Evolutionary conservation across 257 asterid genomes (phyloP).

Genomic region (Echites panduratus): DNA sequence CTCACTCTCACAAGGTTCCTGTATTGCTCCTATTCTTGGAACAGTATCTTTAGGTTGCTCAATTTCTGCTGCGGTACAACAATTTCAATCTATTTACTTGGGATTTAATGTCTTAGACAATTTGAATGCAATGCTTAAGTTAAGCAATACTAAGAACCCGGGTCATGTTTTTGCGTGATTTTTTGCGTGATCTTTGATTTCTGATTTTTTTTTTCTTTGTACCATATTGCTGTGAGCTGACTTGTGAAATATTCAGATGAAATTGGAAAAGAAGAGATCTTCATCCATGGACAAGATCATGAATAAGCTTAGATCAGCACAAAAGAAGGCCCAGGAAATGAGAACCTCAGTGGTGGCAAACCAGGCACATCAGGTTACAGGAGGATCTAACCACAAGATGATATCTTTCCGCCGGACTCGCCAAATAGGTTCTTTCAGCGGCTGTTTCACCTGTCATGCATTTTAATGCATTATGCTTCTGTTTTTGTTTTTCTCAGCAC

Average conservation of each 20-base stretch:
- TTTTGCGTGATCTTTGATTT: neutral
- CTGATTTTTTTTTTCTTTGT: neutral
- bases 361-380: conserved; percentile 35
- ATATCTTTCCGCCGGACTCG: conserved; percentile 57
- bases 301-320: conserved; percentile 79
- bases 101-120: neutral
- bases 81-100: neutral
- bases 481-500: conserved; percentile 9
- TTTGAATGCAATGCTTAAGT: neutral
- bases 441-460: conserved; percentile 91
- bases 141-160: too few species aligned
- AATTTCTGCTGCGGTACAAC: neutral
- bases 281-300: conserved; percentile 89
- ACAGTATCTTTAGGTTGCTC: neutral
- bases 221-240: conserved; percentile 1
- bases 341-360: conserved; percentile 52
- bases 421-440: conserved; percentile 68
- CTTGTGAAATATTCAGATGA: conserved; percentile 52
- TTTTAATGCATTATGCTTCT: conserved; percentile 27
- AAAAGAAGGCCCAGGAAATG: conserved; percentile 86
- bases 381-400: conserved; percentile 38
- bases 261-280: conserved; percentile 92
- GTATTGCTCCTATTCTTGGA: neutral
- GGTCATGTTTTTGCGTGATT: neutral
- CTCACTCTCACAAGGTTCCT: too few species aligned